phyloP scores from a whole-genome alignment of 352 stramenopile species.

The Phytophthora pistaciae region DNA sequence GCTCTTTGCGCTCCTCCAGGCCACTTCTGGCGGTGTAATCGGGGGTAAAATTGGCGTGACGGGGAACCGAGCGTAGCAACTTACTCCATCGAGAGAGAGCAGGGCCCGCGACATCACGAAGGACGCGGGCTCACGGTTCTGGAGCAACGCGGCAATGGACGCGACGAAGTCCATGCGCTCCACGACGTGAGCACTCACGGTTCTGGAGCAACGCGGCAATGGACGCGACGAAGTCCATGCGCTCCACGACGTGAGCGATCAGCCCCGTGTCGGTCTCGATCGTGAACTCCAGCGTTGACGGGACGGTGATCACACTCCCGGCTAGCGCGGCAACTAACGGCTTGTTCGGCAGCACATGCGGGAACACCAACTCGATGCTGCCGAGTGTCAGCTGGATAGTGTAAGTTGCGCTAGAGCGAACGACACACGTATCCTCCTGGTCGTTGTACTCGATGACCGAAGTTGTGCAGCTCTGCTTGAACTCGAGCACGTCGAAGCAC shows the following conservation, averaged over 20 bases:
- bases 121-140: conserved; percentile 4
- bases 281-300: conserved; percentile 3
- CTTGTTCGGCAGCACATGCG: conserved; percentile 6
- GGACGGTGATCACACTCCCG: conserved; percentile 1
- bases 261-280: conserved; percentile 1
- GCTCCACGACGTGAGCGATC: conserved; percentile 8
- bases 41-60: background rate
- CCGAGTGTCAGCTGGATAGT: conserved; percentile 6
- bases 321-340: background rate
- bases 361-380: conserved; percentile 20
- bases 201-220: conserved; percentile 7
- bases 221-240: conserved; percentile 9
- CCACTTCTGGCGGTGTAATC: background rate
- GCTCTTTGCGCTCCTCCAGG: background rate
- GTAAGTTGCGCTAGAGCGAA: conserved; percentile 20
- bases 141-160: conserved; percentile 1
- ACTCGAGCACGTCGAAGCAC: conserved; percentile 23
- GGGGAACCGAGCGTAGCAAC: background rate
- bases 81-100: conserved; percentile 10
- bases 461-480: background rate
- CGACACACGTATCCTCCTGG: conserved; percentile 8
- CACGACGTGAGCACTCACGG: conserved; percentile 1
- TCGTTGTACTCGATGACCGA: conserved; percentile 7
- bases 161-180: conserved; percentile 16
- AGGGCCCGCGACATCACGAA: conserved; percentile 14